Evolutionary conservation across 75 land plant genomes (phyloP), one percentile per base, ranked within the genome.

Genomic region (Picea sitchensis): DNA sequence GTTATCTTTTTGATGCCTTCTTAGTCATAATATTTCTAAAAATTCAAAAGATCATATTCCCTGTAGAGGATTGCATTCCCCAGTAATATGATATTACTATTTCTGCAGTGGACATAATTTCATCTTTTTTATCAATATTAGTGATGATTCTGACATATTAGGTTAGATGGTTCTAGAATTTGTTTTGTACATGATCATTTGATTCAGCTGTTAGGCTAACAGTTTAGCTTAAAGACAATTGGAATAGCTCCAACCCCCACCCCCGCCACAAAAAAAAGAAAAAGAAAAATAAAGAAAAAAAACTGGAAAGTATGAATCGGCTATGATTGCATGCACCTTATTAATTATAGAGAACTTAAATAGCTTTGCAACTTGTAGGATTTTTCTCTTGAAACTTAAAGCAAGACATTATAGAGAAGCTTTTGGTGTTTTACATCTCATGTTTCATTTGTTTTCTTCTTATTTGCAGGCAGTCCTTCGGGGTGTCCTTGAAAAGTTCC

Each of bases 381-480:
- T 20, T 71, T 71, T 76, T 3, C 30, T 41, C 21, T 14, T 51
- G 23, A 57, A 23, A 41, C 26, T 75, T 26, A 26, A 34, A 21
- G 58, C 51, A 21, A 67, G 54, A 26, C 15, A 2, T 23, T 76
- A 26, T 14, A 6, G 41, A 17, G 7, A 34, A 17, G 54, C 8
- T 36, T 77, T 77, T 30, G n/a, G 59, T 57, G 17, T 73, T 47
- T 57, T 20, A 14, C 18, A 41, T 21, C 69, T 62, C 44, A 77
- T 61, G 3, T 62, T 59, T 57, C 47, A 2, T 64, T 58, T 64
- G 58, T 31, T 73, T n/a, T 61, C 78, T 1, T 67, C 34, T 13
- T 73, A 3, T 76, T 14, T 67, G 14, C 78, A 91, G 99, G 96
- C 90, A 80, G 94, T 98, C 60, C 90, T 98, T 1, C 86, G 89